Evolutionary conservation across 2,329 filamentous ascomycete species (phyloP).

Genomic region (Fusarium sp.): DNA sequence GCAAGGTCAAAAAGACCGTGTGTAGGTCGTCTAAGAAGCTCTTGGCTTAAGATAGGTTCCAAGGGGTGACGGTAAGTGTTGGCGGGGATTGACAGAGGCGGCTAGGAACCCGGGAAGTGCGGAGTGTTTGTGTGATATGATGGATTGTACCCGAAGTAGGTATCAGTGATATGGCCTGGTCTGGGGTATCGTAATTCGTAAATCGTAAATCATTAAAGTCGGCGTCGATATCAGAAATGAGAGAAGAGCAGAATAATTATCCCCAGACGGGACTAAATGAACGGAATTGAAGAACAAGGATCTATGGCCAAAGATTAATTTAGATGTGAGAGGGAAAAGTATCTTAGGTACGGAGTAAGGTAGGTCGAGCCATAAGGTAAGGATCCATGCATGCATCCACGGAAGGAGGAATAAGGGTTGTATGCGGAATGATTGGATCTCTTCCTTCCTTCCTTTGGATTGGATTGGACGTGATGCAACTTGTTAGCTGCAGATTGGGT

Average conservation of each 20-base stretch:
- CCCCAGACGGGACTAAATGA: not conserved
- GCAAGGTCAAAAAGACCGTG: not conserved
- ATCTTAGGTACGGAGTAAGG: not conserved
- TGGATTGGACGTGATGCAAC: conserved; percentile 21
- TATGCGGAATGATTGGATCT: conserved; percentile 13
- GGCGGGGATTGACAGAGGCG: not conserved
- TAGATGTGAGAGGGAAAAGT: conserved; percentile 19
- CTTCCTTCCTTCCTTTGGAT: not conserved
- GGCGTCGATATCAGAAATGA: not conserved
- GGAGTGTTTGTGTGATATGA: not conserved
- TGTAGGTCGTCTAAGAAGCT: not conserved
- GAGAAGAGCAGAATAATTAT: not conserved
- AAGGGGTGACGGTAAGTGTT: not conserved
- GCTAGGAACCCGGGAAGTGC: not conserved
- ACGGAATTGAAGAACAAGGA: conserved; percentile 7
- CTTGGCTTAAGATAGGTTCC: conserved; percentile 1
- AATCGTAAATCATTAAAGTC: conserved; percentile 12
- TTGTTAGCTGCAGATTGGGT: conserved; percentile 30
- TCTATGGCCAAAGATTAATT: conserved; percentile 10
- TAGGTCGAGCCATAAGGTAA: not conserved
- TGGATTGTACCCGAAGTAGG: not conserved
- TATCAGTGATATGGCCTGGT: not conserved
- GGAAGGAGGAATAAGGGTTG: conserved; percentile 13
- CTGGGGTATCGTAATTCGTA: conserved; percentile 5
- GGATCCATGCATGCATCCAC: not conserved